Conservation (phyloP, 2,329 filamentous ascomycete species). For the Neofusicoccum parvum region DNA sequence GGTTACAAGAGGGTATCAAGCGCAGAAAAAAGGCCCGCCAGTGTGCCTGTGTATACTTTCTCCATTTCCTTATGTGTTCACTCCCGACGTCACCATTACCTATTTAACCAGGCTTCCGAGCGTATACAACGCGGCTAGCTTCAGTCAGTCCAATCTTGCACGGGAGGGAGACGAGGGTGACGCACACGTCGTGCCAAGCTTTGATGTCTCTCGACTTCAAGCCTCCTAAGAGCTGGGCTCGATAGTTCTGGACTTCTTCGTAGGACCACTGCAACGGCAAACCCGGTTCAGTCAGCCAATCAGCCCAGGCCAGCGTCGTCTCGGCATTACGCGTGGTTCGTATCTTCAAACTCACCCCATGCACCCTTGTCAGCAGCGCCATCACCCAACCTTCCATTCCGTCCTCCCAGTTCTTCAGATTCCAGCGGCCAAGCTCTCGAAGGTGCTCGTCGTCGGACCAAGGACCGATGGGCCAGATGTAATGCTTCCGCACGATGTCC, state of each 20-base stretch:
- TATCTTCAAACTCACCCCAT: conserved; percentile 30
- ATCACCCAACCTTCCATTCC: conserved; percentile 46
- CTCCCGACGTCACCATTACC: neutral
- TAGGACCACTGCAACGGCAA: conserved; percentile 16
- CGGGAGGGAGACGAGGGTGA: neutral
- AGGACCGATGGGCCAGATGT: conserved; percentile 37
- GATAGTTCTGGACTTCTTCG: conserved; percentile 17
- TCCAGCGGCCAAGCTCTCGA: conserved; percentile 39
- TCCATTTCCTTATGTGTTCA: neutral
- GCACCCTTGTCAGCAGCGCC: conserved; percentile 41
- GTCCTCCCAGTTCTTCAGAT: conserved; percentile 44
- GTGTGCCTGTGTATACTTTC: neutral
- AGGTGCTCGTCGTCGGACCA: conserved; percentile 37
- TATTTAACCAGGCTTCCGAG: conserved; percentile 7
- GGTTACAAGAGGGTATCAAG: neutral
- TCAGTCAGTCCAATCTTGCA: neutral
- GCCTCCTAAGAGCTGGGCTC: neutral
- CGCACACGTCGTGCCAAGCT: conserved; percentile 19
- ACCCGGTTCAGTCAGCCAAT: neutral
- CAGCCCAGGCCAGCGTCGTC: neutral
- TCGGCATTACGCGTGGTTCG: neutral
- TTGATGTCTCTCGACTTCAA: neutral
- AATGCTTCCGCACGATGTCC: conserved; percentile 31
- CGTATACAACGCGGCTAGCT: conserved; percentile 16
- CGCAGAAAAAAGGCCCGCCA: neutral